Evolutionary conservation across 1,284 basidiomycete genomes (phyloP).

Genomic region (Sanghuangporus sanghuang): DNA sequence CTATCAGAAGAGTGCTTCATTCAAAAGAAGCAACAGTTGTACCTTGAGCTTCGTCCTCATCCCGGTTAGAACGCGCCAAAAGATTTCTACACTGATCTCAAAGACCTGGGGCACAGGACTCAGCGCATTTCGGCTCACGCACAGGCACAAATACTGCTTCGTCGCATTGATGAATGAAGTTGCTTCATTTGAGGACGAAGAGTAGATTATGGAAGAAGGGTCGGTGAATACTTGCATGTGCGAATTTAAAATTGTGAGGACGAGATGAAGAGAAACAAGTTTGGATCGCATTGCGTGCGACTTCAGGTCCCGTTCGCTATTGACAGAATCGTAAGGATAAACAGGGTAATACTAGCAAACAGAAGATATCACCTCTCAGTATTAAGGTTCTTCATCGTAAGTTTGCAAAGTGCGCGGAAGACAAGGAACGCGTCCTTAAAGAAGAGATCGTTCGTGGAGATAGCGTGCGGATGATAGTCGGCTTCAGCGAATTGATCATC

Average conservation of each 20-base stretch:
- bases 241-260: conserved; percentile 87
- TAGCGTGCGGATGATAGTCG: conserved; percentile 25
- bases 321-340: conserved; percentile 1
- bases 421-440: conserved; percentile 97
- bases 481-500: conserved; percentile 27
- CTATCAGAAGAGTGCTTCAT: not conserved
- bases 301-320: conserved; percentile 85
- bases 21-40: conserved; percentile 10
- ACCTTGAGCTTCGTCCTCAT: conserved; percentile 97
- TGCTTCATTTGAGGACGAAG: conserved; percentile 78
- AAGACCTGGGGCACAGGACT: conserved; percentile 96
- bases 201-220: conserved; percentile 81
- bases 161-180: conserved; percentile 88
- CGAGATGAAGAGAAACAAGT: conserved; percentile 86
- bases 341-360: not conserved
- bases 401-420: conserved; percentile 91
- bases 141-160: conserved; percentile 93
- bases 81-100: conserved; percentile 97
- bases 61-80: conserved; percentile 91
- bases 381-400: conserved; percentile 96
- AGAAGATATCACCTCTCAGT: conserved; percentile 69
- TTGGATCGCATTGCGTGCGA: conserved; percentile 97
- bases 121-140: conserved; percentile 92
- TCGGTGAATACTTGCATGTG: conserved; percentile 89
- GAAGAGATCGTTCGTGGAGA: conserved; percentile 77